Evolutionary conservation across 352 stramenopile genomes (phyloP).

Genomic region (Pythium sp.): DNA sequence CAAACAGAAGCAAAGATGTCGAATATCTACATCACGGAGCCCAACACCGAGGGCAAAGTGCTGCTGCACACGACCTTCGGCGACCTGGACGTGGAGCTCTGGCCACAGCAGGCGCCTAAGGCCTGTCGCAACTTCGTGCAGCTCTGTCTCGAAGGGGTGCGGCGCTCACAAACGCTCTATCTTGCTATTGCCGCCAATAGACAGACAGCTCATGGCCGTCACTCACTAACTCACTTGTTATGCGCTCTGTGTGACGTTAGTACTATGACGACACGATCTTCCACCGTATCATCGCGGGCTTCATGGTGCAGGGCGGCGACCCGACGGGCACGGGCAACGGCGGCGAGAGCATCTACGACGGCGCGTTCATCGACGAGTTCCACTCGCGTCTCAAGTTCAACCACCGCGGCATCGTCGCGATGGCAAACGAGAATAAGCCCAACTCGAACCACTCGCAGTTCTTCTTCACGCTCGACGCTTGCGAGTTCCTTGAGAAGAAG

Average conservation of each 20-base stretch:
- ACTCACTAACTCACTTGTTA: conserved; percentile 4
- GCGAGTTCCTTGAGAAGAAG: conserved; percentile 93
- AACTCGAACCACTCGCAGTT: conserved; percentile 94
- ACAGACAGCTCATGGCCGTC: not conserved
- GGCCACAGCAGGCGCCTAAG: conserved; percentile 95
- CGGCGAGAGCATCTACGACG: conserved; percentile 75
- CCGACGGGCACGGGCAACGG: conserved; percentile 83
- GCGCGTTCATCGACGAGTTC: conserved; percentile 90
- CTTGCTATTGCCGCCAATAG: not conserved
- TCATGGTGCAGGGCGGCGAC: conserved; percentile 96
- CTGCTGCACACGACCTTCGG: conserved; percentile 96
- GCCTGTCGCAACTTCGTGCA: conserved; percentile 93
- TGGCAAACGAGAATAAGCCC: conserved; percentile 88
- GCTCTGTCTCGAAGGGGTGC: conserved; percentile 84
- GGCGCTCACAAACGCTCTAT: not conserved
- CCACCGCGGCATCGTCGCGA: conserved; percentile 94
- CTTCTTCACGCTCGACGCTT: conserved; percentile 97
- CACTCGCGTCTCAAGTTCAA: conserved; percentile 95
- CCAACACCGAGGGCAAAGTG: conserved; percentile 93
- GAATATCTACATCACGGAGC: conserved; percentile 97
- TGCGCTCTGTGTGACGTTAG: conserved; percentile 20
- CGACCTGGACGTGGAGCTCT: conserved; percentile 97
- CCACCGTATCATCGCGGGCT: conserved; percentile 93
- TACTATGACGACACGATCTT: conserved; percentile 97
- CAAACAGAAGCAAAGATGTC: conserved; percentile 70